Conservation (phyloP, 306 rosid species). For the Morella rubra region DNA sequence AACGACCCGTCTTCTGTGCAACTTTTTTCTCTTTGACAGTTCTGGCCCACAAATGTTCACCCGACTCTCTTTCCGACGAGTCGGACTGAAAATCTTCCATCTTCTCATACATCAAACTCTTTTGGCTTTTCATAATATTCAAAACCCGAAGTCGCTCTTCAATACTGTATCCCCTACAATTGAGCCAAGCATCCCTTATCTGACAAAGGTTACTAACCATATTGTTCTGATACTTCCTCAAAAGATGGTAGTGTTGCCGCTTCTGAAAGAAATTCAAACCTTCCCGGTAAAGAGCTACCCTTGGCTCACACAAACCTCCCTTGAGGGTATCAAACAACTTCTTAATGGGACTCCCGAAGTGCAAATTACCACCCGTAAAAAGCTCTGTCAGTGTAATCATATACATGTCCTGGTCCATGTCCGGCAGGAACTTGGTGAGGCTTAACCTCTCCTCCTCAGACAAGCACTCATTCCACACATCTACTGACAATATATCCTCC, state of each 20-base stretch:
- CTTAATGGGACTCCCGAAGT: conserved; percentile 84
- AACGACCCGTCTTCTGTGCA: conserved; percentile 45
- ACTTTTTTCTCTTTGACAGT: conserved; percentile 59
- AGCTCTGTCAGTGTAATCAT: conserved; percentile 70
- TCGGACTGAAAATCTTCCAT: conserved; percentile 63
- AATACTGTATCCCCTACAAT: conserved; percentile 85
- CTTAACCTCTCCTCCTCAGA: conserved; percentile 82
- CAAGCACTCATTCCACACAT: conserved; percentile 91
- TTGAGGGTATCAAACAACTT: conserved; percentile 81
- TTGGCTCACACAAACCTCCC: conserved; percentile 97
- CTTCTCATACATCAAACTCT: conserved; percentile 88
- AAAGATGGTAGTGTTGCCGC: conserved; percentile 76
- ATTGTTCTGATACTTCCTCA: conserved; percentile 88
- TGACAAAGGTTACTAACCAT: conserved; percentile 89
- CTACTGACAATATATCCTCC: conserved; percentile 74
- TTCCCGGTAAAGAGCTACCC: conserved; percentile 93
- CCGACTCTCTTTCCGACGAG: conserved; percentile 73
- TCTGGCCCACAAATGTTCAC: conserved; percentile 55
- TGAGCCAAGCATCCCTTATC: conserved; percentile 93
- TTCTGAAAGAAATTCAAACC: conserved; percentile 78
- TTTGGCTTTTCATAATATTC: conserved; percentile 78
- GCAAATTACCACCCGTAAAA: conserved; percentile 72
- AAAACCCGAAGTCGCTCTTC: conserved; percentile 91
- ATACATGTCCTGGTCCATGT: conserved; percentile 83
- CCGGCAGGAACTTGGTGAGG: conserved; percentile 88